A percentile compares a stretch with the other conserved stretches of the same genome.
Conservation (phyloP, 768 basidiomycete genomes). For the Panaeolus papilionaceus region DNA sequence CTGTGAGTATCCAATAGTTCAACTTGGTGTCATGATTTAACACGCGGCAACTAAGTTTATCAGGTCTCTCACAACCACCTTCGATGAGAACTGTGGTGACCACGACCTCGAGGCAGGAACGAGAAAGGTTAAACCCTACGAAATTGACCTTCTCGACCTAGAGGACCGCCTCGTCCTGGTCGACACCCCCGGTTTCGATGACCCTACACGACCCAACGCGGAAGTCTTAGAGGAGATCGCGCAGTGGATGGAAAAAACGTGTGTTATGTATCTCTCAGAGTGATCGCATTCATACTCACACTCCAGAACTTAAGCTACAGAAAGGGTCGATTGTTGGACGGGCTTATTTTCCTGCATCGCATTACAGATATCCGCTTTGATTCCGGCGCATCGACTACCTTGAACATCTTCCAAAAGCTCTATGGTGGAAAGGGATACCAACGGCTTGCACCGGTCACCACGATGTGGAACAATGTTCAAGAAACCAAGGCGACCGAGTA, state of each 20-base stretch:
- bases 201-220: neutral
- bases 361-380: constrained; percentile 45
- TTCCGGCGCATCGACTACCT: constrained; percentile 49
- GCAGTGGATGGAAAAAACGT: neutral
- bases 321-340: constrained; percentile 31
- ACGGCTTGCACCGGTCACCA: constrained; percentile 55
- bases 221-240: neutral
- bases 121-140: neutral
- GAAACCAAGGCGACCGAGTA: constrained; percentile 7
- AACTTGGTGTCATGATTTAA: neutral
- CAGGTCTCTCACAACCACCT: neutral
- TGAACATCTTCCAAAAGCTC: constrained; percentile 52
- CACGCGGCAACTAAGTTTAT: neutral
- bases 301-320: constrained; percentile 29
- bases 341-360: constrained; percentile 36
- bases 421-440: constrained; percentile 48
- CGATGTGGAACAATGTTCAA: constrained; percentile 47
- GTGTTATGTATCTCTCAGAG: neutral
- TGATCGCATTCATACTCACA: neutral
- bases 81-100: neutral
- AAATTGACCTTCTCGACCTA: neutral
- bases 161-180: neutral
- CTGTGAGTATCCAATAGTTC: neutral
- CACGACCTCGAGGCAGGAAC: neutral
- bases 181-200: neutral